phyloP scores from a whole-genome alignment of 2,329 filamentous ascomycete genomes.

The Aspergillus candidus region DNA sequence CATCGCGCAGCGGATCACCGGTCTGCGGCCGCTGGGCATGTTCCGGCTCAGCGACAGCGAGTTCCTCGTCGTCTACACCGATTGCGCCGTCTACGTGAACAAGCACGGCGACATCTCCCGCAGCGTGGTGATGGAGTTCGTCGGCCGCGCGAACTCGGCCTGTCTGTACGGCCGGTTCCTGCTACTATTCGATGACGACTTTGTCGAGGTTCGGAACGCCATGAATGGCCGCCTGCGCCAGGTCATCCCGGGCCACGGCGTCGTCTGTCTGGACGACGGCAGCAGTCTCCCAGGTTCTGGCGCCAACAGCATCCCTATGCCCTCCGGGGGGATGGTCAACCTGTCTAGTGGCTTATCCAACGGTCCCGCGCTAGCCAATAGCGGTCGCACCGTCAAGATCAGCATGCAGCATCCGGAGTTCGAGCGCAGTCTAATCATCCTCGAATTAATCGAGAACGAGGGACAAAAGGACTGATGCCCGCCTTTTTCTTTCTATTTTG shows the following conservation, averaged over 20 bases:
- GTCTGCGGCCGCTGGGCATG: conserved; percentile 87
- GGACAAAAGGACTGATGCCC: conserved; percentile 57
- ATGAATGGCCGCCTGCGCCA: conserved; percentile 90
- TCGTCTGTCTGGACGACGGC: conserved; percentile 84
- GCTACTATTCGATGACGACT: conserved; percentile 89
- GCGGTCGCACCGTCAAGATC: conserved; percentile 76
- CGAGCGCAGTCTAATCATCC: conserved; percentile 75
- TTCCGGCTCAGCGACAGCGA: conserved; percentile 89
- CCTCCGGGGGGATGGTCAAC: conserved; percentile 19
- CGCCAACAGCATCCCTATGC: conserved; percentile 41
- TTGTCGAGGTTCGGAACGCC: conserved; percentile 93
- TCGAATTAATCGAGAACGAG: conserved; percentile 90
- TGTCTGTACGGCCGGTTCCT: conserved; percentile 90
- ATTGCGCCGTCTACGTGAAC: conserved; percentile 96
- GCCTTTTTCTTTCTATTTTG: neutral
- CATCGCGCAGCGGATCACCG: conserved; percentile 75
- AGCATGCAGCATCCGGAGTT: conserved; percentile 90
- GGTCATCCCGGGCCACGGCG: conserved; percentile 86
- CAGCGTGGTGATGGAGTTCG: conserved; percentile 96
- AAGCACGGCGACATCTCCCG: conserved; percentile 95
- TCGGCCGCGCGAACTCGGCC: conserved; percentile 81
- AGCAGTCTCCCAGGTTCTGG: conserved; percentile 32
- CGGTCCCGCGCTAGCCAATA: conserved; percentile 29
- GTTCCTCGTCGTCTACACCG: conserved; percentile 88
- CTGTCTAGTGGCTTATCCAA: conserved; percentile 26